Conservation (phyloP, 2,329 filamentous ascomycete genomes). For the Penicillium hesseltinei region DNA sequence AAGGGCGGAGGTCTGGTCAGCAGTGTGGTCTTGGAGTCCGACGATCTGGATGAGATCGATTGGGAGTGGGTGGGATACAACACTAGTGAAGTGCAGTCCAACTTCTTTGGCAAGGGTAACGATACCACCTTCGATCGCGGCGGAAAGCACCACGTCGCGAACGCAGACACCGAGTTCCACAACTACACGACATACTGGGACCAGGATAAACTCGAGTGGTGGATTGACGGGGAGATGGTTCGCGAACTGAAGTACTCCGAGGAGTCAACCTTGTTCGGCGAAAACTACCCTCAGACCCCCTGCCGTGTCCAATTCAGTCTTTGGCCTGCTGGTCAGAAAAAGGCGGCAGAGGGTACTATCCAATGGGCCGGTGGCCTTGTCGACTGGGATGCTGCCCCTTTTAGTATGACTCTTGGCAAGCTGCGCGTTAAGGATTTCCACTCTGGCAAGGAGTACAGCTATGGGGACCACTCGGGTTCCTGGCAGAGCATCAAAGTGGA, state of each 20-base stretch:
- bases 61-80: slow-evolving; percentile 54
- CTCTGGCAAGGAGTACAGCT: slow-evolving; percentile 65
- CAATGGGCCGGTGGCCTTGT: slow-evolving; percentile 70
- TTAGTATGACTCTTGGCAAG: slow-evolving; percentile 69
- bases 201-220: slow-evolving; percentile 63
- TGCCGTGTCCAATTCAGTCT: slow-evolving; percentile 69
- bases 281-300: slow-evolving; percentile 69
- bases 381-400: slow-evolving; percentile 65
- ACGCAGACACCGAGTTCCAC: slow-evolving; percentile 54
- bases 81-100: slow-evolving; percentile 62
- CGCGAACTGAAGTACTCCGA: slow-evolving; percentile 62
- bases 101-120: slow-evolving; percentile 94
- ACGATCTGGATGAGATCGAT: slow-evolving; percentile 84
- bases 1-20: slow-evolving; percentile 73
- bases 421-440: slow-evolving; percentile 58
- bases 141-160: slow-evolving; percentile 65
- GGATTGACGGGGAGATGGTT: slow-evolving; percentile 59
- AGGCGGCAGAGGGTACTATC: slow-evolving; percentile 49
- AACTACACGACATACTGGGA: slow-evolving; percentile 65
- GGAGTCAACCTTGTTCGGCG: slow-evolving; percentile 49
- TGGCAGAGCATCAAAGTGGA: slow-evolving; percentile 65
- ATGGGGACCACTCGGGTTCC: slow-evolving; percentile 59
- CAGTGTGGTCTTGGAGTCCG: slow-evolving; percentile 77
- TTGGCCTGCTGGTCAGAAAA: slow-evolving; percentile 61
- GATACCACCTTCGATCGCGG: slow-evolving; percentile 75